These are phyloP conservation scores for Acacia concinna DNA, from an alignment of 331 rosid genomes.

Conservation along the genomic window DNA sequence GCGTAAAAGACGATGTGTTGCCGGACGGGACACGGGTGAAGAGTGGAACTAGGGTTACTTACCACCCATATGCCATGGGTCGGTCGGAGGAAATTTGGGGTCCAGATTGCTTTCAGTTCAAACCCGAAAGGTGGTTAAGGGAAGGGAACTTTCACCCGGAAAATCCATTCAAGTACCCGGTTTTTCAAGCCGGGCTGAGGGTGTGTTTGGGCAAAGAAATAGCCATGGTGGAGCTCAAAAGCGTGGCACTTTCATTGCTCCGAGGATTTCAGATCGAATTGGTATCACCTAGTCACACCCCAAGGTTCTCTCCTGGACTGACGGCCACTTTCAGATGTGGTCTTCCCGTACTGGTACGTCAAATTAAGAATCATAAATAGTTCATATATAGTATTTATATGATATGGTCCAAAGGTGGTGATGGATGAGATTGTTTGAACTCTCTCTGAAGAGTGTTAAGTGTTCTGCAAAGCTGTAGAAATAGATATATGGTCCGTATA, in stretches of 20 bases:
- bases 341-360: slow-evolving; percentile 47
- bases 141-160: slow-evolving; percentile 41
- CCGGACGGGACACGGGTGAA: slow-evolving; percentile 65
- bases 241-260: slow-evolving; percentile 51
- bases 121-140: slow-evolving; percentile 69
- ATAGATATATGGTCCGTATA: no score
- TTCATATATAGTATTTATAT: not conserved
- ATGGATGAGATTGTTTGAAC: not conserved
- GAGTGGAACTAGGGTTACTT: slow-evolving; percentile 79
- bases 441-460: not conserved
- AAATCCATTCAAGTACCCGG: slow-evolving; percentile 57
- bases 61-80: slow-evolving; percentile 84
- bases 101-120: slow-evolving; percentile 54
- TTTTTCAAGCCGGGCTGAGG: slow-evolving; percentile 76
- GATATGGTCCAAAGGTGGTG: slow-evolving; percentile 1
- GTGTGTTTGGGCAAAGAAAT: slow-evolving; percentile 81
- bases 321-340: slow-evolving; percentile 69
- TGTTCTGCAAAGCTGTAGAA: not conserved
- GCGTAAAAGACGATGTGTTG: slow-evolving; percentile 58
- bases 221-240: slow-evolving; percentile 66
- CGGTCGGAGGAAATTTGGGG: slow-evolving; percentile 72
- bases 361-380: slow-evolving; percentile 14
- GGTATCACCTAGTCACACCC: slow-evolving; percentile 15
- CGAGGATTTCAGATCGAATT: slow-evolving; percentile 42
- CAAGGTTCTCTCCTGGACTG: slow-evolving; percentile 74